Conservation (phyloP, 2,329 filamentous ascomycete genomes). For the Phoma herbarum region DNA sequence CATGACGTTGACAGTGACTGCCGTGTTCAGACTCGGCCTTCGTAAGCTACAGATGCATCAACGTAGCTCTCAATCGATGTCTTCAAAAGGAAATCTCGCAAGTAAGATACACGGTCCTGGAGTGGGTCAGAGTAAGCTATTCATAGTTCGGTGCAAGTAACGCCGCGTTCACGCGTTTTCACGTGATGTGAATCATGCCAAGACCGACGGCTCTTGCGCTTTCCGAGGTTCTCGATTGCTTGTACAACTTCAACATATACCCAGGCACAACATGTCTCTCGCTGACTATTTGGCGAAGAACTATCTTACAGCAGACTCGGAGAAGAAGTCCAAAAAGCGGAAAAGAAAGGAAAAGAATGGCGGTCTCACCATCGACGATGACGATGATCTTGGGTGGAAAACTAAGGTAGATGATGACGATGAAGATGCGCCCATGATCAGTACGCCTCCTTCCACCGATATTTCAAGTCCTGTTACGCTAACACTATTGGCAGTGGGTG, state of each 20-base stretch:
- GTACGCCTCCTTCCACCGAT: no score
- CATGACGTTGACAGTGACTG: slow-evolving; percentile 58
- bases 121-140: neutral
- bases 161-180: slow-evolving; percentile 30
- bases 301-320: slow-evolving; percentile 76
- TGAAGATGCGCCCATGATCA: slow-evolving; percentile 61
- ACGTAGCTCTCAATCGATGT: neutral
- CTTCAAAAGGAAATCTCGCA: no score
- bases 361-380: slow-evolving; percentile 60
- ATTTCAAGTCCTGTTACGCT: no score
- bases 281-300: slow-evolving; percentile 89
- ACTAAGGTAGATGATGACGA: slow-evolving; percentile 61
- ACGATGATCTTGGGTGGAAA: slow-evolving; percentile 64
- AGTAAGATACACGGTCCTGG: no score
- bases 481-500: slow-evolving; percentile 45
- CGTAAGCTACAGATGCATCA: neutral
- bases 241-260: slow-evolving; percentile 12
- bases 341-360: slow-evolving; percentile 56
- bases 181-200: slow-evolving; percentile 34
- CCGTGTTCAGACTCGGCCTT: neutral
- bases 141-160: slow-evolving; percentile 7
- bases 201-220: slow-evolving; percentile 11
- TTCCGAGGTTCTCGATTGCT: slow-evolving; percentile 1
- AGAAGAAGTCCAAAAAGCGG: slow-evolving; percentile 63
- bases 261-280: slow-evolving; percentile 64